Base-by-base conservation (phyloP, 192 early-diverging fungal species). In the Spizellomyces punctatus region DNA sequence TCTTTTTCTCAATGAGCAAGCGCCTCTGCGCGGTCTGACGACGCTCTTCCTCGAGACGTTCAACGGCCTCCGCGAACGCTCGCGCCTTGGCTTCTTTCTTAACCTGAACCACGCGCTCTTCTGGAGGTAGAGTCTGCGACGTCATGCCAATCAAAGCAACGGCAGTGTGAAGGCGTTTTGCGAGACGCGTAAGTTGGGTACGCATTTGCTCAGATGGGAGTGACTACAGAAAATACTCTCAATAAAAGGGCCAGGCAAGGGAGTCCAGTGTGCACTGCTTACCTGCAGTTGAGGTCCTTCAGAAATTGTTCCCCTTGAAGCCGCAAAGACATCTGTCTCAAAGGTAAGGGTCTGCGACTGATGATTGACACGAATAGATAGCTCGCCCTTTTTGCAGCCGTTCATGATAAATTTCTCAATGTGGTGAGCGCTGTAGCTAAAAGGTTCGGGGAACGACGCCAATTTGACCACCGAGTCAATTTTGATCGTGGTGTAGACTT, bases 401-500 rank as follows among this genome's bases (percentile, higher is more conserved):
- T 95, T 91, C 94, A 98, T 96, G 69, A 99, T 94, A 79, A 99
- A 96, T 77, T 95, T 94, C 85, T 99, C 98, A 71, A 99, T 95
- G 8, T 85, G 87, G 43, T 92, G 87, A 10, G 93, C 87, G 63
- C 90, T 91, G 78, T 92, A 93, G 81, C 87, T 89, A 85, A 91
- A 93, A 14, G 91, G 92, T 36, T 84, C 86, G 16, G 93, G 91
- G 89, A 99, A 96, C 41, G 89, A 84, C 19, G 94, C 92, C 47
- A 99, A 84, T 41, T 92, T 81, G 46, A 96, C 85, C 52, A 99
- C 89, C 84, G 93, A 91, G 69, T 96, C 96, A 45, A 99, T 90
- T 85, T 96, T 93, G 79, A 99, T 90, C 70, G 92, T 91, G 56
- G 95, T 94, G 88, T 99, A 99, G 58, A 99, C 95, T 85, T 98